phyloP scores from a whole-genome alignment of 148 eudicot species.

The Beta vulgaris region DNA sequence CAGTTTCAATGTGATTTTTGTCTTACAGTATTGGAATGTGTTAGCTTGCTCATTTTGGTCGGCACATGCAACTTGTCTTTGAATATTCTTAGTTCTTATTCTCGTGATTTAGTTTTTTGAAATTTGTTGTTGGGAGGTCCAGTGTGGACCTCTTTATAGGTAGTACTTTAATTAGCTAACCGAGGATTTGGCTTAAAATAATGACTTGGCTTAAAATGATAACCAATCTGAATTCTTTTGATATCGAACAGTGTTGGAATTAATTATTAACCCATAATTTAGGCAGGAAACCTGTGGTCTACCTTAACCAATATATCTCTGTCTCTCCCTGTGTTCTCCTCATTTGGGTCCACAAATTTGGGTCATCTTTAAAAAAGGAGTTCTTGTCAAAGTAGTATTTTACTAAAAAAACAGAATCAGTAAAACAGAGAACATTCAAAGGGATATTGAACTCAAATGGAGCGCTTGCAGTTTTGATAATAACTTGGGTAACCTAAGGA shows the following conservation, averaged over 20 bases:
- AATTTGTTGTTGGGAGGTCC: conserved; percentile 18
- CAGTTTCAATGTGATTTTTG: not conserved
- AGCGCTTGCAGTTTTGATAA: not conserved
- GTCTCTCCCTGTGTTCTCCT: not conserved
- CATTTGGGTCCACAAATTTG: not conserved
- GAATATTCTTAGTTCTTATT: not conserved
- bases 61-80: not conserved
- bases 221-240: not conserved
- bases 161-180: not conserved
- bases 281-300: conserved; percentile 17
- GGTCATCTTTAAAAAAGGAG: not conserved
- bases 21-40: not conserved
- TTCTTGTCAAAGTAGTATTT: not conserved
- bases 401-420: not conserved
- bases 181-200: conserved; percentile 3
- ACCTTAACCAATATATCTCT: not conserved
- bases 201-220: not conserved
- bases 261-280: conserved; percentile 15
- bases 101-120: not conserved
- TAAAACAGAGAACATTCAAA: not conserved
- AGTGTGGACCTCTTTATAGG: not conserved
- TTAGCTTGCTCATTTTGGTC: not conserved
- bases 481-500: not conserved
- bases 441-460: not conserved
- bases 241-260: conserved; percentile 16